Percentiles rank a stretch among this genome's conserved stretches.
Evolutionary conservation across 345 rosid genomes (phyloP).

Genomic region (Boechera retrofracta): DNA sequence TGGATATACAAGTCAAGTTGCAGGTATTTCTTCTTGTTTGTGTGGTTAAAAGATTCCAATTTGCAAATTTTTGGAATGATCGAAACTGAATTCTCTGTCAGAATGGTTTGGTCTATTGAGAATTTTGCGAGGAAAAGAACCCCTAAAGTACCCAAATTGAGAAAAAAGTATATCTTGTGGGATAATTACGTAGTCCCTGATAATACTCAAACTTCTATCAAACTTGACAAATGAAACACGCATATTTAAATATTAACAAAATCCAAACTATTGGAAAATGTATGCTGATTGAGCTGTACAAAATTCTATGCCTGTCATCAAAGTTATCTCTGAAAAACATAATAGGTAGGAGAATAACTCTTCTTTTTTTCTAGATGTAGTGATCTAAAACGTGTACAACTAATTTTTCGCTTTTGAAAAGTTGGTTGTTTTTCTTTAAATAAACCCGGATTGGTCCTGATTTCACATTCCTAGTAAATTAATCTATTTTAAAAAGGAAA

Average conservation of each 20-base stretch:
- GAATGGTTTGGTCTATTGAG: not conserved
- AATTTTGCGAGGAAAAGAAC: slow-evolving; percentile 28
- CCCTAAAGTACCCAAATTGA: slow-evolving; percentile 13
- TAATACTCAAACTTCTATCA: not conserved
- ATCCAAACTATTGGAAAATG: slow-evolving; percentile 7
- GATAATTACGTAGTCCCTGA: slow-evolving; percentile 11
- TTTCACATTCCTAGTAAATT: slow-evolving; percentile 9
- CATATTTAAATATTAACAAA: not conserved
- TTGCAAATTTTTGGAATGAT: slow-evolving; percentile 27
- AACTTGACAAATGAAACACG: slow-evolving; percentile 19
- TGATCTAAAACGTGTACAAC: not conserved
- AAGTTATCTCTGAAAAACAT: not conserved
- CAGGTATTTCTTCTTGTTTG: slow-evolving; percentile 60
- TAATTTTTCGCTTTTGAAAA: not conserved
- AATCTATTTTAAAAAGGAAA: not conserved
- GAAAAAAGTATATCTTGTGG: slow-evolving; percentile 10
- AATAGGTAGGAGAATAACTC: not conserved
- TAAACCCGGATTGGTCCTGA: slow-evolving; percentile 8
- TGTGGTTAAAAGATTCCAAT: slow-evolving; percentile 19
- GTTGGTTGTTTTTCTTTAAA: slow-evolving; percentile 10
- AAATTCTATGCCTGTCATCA: slow-evolving; percentile 14
- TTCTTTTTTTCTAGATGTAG: not conserved
- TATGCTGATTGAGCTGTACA: slow-evolving; percentile 17
- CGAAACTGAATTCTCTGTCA: slow-evolving; percentile 10
- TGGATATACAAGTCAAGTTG: slow-evolving; percentile 96